Evolutionary conservation across 1,284 basidiomycete species (phyloP).

Genomic region (Clitocybe nebularis): DNA sequence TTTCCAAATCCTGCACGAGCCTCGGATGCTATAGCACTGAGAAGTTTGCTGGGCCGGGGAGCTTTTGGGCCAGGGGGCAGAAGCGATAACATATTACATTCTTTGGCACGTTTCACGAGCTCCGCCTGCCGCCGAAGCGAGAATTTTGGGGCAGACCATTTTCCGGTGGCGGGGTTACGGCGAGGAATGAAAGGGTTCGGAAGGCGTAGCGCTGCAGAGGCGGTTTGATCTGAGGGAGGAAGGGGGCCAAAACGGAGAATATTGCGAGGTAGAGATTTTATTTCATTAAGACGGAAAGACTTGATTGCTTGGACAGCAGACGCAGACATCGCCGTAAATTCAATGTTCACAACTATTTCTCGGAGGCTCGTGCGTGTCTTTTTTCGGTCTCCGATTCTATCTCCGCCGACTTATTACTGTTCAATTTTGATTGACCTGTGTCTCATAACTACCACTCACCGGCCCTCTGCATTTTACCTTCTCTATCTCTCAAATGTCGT

Average conservation of each 20-base stretch:
- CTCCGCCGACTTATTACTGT: constrained; percentile 12
- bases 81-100: constrained; percentile 46
- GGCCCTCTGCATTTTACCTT: constrained; percentile 1
- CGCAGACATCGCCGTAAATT: background rate
- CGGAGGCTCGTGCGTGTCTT: background rate
- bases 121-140: constrained; percentile 75
- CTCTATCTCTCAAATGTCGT: constrained; percentile 25
- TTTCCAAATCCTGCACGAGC: constrained; percentile 9
- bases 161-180: constrained; percentile 52
- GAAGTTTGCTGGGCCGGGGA: constrained; percentile 14
- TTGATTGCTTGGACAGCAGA: constrained; percentile 35
- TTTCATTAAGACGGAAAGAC: constrained; percentile 42
- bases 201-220: constrained; percentile 28
- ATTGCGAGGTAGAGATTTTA: constrained; percentile 32
- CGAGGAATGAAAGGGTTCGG: constrained; percentile 69
- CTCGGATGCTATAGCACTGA: constrained; percentile 3
- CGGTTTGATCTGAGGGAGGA: constrained; percentile 22
- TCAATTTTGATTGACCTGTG: constrained; percentile 5
- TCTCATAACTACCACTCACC: constrained; percentile 9
- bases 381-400: constrained; percentile 17
- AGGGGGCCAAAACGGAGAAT: constrained; percentile 32
- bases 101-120: constrained; percentile 65
- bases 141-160: constrained; percentile 67
- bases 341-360: background rate
- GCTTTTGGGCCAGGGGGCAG: constrained; percentile 66